Evolutionary conservation across 495 filamentous ascomycete genomes (phyloP).

Genomic region (Xylaria longipes): DNA sequence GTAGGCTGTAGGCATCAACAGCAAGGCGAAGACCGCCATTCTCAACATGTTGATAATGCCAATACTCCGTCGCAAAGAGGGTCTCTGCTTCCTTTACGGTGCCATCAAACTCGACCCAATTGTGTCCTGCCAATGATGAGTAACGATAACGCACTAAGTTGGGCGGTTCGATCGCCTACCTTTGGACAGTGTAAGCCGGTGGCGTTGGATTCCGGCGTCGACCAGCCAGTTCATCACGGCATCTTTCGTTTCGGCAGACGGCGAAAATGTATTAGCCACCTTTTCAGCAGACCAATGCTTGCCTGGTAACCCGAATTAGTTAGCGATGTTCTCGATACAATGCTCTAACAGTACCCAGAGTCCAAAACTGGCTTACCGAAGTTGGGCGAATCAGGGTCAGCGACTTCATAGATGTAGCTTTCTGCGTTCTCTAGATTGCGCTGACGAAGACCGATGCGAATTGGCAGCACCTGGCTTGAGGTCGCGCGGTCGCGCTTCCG

Average conservation of each 20-base stretch:
- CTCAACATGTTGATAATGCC: constrained; percentile 55
- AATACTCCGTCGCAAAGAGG: constrained; percentile 62
- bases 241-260: constrained; percentile 25
- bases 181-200: constrained; percentile 17
- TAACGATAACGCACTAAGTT: neutral
- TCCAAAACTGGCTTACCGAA: constrained; percentile 59
- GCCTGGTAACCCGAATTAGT: neutral
- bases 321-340: neutral
- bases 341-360: constrained; percentile 39
- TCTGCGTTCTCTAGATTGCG: constrained; percentile 59
- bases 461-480: constrained; percentile 49
- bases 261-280: constrained; percentile 26
- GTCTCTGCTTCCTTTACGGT: constrained; percentile 58
- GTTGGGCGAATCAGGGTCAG: constrained; percentile 48
- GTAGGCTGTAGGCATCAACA: constrained; percentile 47
- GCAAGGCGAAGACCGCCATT: constrained; percentile 55
- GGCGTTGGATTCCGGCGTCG: constrained; percentile 21
- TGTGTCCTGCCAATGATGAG: constrained; percentile 26
- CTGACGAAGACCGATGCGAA: constrained; percentile 63
- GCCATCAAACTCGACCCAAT: constrained; percentile 60
- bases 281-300: constrained; percentile 32
- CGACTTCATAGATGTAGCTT: constrained; percentile 47
- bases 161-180: constrained; percentile 7
- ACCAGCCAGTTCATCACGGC: constrained; percentile 28
- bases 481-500: constrained; percentile 31